Conservation (phyloP, 352 stramenopile genomes). For the Globisporangium orthogonon region DNA sequence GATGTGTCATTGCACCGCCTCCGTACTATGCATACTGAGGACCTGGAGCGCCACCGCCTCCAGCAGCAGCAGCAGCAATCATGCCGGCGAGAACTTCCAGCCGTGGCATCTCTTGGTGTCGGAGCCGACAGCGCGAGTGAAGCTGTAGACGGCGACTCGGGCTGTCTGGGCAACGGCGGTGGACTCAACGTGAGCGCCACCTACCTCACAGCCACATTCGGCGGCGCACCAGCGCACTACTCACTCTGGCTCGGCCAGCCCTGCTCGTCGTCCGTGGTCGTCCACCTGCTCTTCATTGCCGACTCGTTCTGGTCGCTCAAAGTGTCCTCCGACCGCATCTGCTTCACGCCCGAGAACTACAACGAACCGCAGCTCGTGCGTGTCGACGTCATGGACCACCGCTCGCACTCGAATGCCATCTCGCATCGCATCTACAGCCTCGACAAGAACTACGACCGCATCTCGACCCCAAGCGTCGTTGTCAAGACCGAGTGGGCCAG, state of each 20-base stretch:
- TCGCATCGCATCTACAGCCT: slow-evolving; percentile 59
- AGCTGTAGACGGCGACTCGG: background rate
- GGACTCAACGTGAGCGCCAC: slow-evolving; percentile 27
- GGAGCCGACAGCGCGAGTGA: background rate
- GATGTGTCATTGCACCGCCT: too few species aligned
- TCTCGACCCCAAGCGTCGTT: slow-evolving; percentile 38
- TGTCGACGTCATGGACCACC: slow-evolving; percentile 46
- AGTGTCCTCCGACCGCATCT: slow-evolving; percentile 62
- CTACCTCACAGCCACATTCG: slow-evolving; percentile 50
- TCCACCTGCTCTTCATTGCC: slow-evolving; percentile 50
- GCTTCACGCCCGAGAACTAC: slow-evolving; percentile 60
- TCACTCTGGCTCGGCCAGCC: slow-evolving; percentile 43
- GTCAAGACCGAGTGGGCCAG: slow-evolving; percentile 34
- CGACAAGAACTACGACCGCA: slow-evolving; percentile 55
- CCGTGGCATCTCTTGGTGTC: background rate
- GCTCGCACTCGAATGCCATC: slow-evolving; percentile 38
- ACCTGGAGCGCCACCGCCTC: background rate
- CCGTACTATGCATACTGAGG: background rate
- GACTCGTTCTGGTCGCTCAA: slow-evolving; percentile 36
- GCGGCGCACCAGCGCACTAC: slow-evolving; percentile 51
- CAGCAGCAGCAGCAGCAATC: background rate
- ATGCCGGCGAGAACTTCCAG: background rate
- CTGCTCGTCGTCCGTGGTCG: slow-evolving; percentile 62
- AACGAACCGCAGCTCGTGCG: slow-evolving; percentile 53
- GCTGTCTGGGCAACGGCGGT: slow-evolving; percentile 3